Evolutionary conservation across 495 filamentous ascomycete genomes (phyloP), one percentile per base, ranked within the genome.

Genomic region (Aspergillus wentii): DNA sequence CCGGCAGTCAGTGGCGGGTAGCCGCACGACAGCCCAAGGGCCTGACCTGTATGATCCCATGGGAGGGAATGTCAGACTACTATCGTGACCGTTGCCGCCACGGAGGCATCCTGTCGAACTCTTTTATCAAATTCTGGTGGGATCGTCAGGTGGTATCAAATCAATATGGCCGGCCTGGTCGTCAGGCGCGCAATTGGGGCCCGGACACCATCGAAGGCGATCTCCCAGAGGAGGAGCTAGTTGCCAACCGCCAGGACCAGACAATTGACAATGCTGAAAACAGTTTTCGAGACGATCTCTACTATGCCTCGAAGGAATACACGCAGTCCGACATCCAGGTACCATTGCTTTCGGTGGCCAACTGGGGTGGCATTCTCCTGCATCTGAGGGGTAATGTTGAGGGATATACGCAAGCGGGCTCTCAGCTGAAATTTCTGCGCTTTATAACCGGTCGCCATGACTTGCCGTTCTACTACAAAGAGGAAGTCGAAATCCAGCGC

Each of bases 371-470:
- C 4, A 82, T 83, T 35, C 49, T 76, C 1, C 61, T 80, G 3
- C 78, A 83, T 43, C 62, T 83, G 14, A 64, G 80, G 3, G 81
- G 81, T 2, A 85, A 85, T 43, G 69, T 85, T 4, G 64, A 80
- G 43, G 81, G 80, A 0, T 85, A 66, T 40, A 69, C 60, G 4
- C 59, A 75, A 30, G 78, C 79, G 0, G 75, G 78, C 0, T 80
- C 76, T 3, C 60, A 74, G 34, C 54, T 76, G 29, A 85, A 85
- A 51, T 84, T 79, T 42, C 58, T 84, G 5, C 70, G 80, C 8
- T 79, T 83, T 50, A 79, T 85, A 44, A 79, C 74, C 1, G 82
- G 81, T 9, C 71, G 82, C 0, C 82, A 86, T 45, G 81, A 86
- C 46, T 62, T 86, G 7, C 82, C 82, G 0, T 85, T 86, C 58